Base-by-base conservation (phyloP, 1,284 basidiomycete species). In the Ceratobasidium papillatum region DNA sequence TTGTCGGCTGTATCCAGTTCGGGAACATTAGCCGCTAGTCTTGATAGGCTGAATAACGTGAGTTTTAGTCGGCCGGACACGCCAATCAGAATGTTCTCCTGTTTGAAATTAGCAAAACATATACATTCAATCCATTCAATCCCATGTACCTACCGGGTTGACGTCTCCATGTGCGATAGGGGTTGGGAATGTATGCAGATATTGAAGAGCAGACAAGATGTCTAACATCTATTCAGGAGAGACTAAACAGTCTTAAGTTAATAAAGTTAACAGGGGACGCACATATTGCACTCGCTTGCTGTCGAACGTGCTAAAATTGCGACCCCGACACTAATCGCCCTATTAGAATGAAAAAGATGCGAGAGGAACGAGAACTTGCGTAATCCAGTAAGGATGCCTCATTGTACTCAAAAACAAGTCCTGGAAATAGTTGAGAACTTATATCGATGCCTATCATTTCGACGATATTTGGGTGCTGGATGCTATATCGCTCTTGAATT, bases 161-260 rank as follows among this genome's bases (percentile, higher is more conserved):
- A 68, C 49, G 19, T 68, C 52, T 3, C 65, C 65, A 19, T 68
- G 65, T 14, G 36, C 51, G 27, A 54, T 68, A 56, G 65, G 65
- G 3, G 34, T 56, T 7, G 65, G 65, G 27, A 68, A 56, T 3
- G 36, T 45, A 30, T 68, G 65, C 25, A 68, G 34, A 19, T 68
- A 56, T 8, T 17, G 27, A 8, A 68, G 52, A 1, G 49, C 65
- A 22, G 30, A 30, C 9, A 68, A 34, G 4, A 68, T 56, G 7
- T 68, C 8, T 25, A 56, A 27, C 41, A 56, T 56, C 65, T 68
- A 30, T 2, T 25, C 3, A 51, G n/a, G 19, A 25, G 9, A n/a
- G 45, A 14, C 2, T 59, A 5, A 17, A 30, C 22, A 30, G n/a
- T 22, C n/a, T 7, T 14, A 54, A 54, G 27, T 30, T 22, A 54